Evolutionary conservation across 805 yeast species (phyloP), one percentile per base, ranked within the genome.

Genomic region (Saturnispora galanensis): DNA sequence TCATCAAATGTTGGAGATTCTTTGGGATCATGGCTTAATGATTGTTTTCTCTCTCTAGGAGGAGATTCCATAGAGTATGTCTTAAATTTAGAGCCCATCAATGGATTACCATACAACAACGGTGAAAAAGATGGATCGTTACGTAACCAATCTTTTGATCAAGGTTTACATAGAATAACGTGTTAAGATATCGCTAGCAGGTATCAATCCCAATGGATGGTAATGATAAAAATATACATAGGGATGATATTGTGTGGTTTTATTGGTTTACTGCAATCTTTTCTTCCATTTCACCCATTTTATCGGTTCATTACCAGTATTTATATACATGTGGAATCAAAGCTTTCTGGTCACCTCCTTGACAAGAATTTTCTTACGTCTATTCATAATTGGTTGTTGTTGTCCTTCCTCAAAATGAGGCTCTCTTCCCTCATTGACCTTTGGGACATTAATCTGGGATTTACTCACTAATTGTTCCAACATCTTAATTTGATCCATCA

Each of bases 391-490:
- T 16, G 38, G 30, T 41, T 47, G 51, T 16, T 18, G 26, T 16
- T 17, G 12, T 17, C 38, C 31, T 35, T 38, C 35, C 11, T 43
- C 43, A 6, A n/a, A 26, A 13, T 10, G 31, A 11, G 44, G 18
- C 15, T 29, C 42, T 10, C 21, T 15, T 16, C 16, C 37, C 16
- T 41, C 31, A 17, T 50, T 49, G 11, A 31, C 42, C 34, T 35
- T 42, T 37, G 47, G 45, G 9, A 21, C 17, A n/a, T 39, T 10
- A 35, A 51, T 44, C 44, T 47, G 49, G 3, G 51, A 45, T 41
- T 51, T 43, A 38, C 54, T 52, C 7, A 54, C 54, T 12, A 54
- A 30, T 18, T 44, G 42, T 38, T 54, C 57, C 15, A 54, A 37
- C 37, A 50, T 46, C 43, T 53, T 45, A 37, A 51, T 52, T 30